A percentile compares a stretch with the other conserved stretches of the same genome.
phyloP scores from a whole-genome alignment of 1,284 basidiomycete genomes.

The Mycena citricolor region DNA sequence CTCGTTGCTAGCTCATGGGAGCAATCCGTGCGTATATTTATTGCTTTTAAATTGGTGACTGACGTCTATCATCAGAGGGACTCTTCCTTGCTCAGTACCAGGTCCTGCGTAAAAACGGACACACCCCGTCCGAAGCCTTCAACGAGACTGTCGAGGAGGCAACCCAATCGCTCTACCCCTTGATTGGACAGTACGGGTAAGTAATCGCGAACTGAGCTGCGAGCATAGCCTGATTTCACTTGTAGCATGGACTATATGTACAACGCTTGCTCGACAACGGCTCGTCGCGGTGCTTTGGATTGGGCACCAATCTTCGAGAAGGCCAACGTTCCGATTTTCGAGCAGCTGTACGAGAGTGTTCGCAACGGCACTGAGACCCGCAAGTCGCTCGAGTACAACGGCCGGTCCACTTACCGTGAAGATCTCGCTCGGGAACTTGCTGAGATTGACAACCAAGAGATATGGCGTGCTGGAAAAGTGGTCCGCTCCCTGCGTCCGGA shows the following conservation, averaged over 20 bases:
- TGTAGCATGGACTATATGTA: constrained; percentile 99
- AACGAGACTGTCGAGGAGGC: constrained; percentile 99
- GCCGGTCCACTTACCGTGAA: constrained; percentile 88
- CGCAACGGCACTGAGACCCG: constrained; percentile 95
- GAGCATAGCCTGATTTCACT: constrained; percentile 10
- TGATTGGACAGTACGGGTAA: constrained; percentile 92
- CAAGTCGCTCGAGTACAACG: constrained; percentile 96
- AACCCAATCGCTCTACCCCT: constrained; percentile 95
- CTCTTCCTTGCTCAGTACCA: constrained; percentile 99
- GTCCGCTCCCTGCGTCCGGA: constrained; percentile 80
- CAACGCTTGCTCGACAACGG: constrained; percentile 98
- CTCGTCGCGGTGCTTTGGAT: constrained; percentile 96
- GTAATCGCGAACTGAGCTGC: constrained; percentile 28
- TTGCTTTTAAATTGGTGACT: constrained; percentile 17
- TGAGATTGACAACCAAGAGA: constrained; percentile 96
- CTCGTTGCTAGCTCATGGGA: constrained; percentile 87
- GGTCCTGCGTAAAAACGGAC: constrained; percentile 97
- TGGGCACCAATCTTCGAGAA: constrained; percentile 99
- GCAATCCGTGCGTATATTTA: constrained; percentile 76
- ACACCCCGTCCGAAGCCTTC: constrained; percentile 97
- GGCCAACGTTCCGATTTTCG: constrained; percentile 92
- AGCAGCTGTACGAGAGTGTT: constrained; percentile 93
- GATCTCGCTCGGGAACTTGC: constrained; percentile 93
- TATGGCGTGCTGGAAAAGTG: constrained; percentile 90
- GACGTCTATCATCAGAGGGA: constrained; percentile 63